Evolutionary conservation across 2,329 filamentous ascomycete genomes (phyloP).

Genomic region (Fusarium sp.): DNA sequence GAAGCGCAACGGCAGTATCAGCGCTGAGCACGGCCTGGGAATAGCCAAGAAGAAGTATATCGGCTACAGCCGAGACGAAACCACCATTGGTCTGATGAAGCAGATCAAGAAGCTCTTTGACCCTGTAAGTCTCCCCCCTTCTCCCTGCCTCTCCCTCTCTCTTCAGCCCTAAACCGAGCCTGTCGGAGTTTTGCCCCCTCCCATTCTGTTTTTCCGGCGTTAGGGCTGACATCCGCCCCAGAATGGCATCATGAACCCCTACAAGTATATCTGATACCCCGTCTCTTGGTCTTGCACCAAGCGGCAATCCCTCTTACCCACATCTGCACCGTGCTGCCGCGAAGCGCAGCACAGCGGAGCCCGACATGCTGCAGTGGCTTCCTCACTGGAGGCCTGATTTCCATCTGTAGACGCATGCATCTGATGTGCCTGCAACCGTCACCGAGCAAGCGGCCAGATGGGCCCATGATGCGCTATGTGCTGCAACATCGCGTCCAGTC

Average conservation of each 20-base stretch:
- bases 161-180: conserved; percentile 1
- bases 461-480: neutral
- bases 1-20: conserved; percentile 90
- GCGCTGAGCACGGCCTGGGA: conserved; percentile 93
- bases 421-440: neutral
- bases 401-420: neutral
- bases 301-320: conserved; percentile 24
- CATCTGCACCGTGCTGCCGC: neutral
- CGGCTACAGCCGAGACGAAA: conserved; percentile 89
- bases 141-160: neutral
- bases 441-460: conserved; percentile 5
- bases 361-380: conserved; percentile 17
- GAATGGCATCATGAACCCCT: conserved; percentile 99
- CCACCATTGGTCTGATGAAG: conserved; percentile 91
- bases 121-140: conserved; percentile 71
- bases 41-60: conserved; percentile 97
- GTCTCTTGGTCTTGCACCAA: conserved; percentile 17
- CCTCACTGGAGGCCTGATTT: conserved; percentile 15
- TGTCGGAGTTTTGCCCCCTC: neutral
- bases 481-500: conserved; percentile 5
- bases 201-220: conserved; percentile 6
- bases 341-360: neutral
- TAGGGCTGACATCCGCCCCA: conserved; percentile 53
- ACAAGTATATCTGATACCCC: conserved; percentile 82
- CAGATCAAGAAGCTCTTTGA: conserved; percentile 95